Evolutionary conservation across 1,284 basidiomycete species (phyloP).

Genomic region (Microbotryum scabiosae): DNA sequence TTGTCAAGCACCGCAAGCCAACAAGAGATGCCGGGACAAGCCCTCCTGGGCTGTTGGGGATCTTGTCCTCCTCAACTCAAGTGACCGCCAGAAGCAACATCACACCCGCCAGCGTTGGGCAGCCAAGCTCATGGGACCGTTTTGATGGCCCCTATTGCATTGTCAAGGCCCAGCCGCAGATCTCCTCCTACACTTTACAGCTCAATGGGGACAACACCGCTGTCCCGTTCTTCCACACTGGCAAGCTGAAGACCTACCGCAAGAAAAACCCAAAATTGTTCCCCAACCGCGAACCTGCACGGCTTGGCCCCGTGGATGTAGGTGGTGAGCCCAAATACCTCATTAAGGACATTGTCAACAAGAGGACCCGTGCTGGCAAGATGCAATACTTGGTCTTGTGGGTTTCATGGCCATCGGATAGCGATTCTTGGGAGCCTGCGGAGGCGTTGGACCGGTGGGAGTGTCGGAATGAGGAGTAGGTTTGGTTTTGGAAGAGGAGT

Average conservation of each 20-base stretch:
- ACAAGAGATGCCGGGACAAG: constrained; percentile 27
- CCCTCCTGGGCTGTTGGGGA: constrained; percentile 23
- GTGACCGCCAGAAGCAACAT: background rate
- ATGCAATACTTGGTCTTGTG: background rate
- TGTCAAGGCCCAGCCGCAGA: constrained; percentile 9
- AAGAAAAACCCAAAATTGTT: background rate
- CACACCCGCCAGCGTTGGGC: background rate
- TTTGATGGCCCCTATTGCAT: constrained; percentile 19
- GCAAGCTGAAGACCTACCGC: constrained; percentile 2
- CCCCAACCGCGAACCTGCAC: background rate
- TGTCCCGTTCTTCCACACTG: constrained; percentile 58
- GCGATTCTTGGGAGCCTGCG: too few relatives aligned
- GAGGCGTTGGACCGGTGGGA: too few relatives aligned
- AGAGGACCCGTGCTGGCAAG: background rate
- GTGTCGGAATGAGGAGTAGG: too few relatives aligned
- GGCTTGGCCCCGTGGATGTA: background rate
- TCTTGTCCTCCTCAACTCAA: constrained; percentile 2
- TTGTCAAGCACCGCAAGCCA: constrained; percentile 35
- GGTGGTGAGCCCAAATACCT: background rate
- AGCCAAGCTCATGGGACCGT: constrained; percentile 1
- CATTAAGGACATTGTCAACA: constrained; percentile 2
- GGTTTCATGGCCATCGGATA: background rate
- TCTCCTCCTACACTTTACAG: constrained; percentile 23
- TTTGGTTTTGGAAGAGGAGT: too few relatives aligned
- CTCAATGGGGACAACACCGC: constrained; percentile 43